These are phyloP conservation scores for Aphanomyces stellatus DNA, from an alignment of 352 stramenopile genomes.

Conservation along the genomic window DNA sequence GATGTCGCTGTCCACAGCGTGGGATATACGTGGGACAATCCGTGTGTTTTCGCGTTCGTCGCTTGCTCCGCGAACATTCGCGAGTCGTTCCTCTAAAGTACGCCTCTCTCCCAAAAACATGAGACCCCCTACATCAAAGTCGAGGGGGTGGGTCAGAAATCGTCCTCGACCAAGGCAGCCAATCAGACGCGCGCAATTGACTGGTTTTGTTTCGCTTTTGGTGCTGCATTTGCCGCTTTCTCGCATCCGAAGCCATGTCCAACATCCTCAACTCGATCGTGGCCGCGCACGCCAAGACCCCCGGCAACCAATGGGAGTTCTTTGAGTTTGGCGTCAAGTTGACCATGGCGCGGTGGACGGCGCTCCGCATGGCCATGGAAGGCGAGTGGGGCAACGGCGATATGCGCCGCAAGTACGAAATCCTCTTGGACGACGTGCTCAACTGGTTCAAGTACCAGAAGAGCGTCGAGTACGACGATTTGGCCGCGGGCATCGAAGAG, in stretches of 20 bases:
- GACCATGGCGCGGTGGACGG: slow-evolving; percentile 65
- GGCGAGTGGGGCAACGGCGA: slow-evolving; percentile 77
- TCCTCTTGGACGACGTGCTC: slow-evolving; percentile 68
- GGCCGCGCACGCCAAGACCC: slow-evolving; percentile 11
- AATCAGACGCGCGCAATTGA: slow-evolving; percentile 19
- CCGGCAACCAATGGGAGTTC: slow-evolving; percentile 50
- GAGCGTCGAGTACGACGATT: slow-evolving; percentile 48
- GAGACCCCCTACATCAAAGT: background rate
- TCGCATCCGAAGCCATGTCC: slow-evolving; percentile 11
- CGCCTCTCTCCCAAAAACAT: background rate
- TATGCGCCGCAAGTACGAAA: slow-evolving; percentile 71
- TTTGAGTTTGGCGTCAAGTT: slow-evolving; percentile 81
- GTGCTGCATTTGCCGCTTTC: no score
- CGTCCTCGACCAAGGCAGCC: background rate
- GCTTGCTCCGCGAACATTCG: no score
- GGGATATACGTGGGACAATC: no score
- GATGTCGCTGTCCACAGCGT: no score
- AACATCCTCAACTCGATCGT: slow-evolving; percentile 17
- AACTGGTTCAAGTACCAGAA: slow-evolving; percentile 80
- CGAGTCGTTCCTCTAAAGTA: no score
- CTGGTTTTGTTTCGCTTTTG: no score
- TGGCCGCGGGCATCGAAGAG: slow-evolving; percentile 53
- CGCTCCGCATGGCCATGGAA: slow-evolving; percentile 75
- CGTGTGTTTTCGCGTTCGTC: no score
- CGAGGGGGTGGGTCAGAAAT: background rate